Conservation (phyloP, 225 moss, liverwort and hornwort species). For the Pseudisothecium myosuroides region DNA sequence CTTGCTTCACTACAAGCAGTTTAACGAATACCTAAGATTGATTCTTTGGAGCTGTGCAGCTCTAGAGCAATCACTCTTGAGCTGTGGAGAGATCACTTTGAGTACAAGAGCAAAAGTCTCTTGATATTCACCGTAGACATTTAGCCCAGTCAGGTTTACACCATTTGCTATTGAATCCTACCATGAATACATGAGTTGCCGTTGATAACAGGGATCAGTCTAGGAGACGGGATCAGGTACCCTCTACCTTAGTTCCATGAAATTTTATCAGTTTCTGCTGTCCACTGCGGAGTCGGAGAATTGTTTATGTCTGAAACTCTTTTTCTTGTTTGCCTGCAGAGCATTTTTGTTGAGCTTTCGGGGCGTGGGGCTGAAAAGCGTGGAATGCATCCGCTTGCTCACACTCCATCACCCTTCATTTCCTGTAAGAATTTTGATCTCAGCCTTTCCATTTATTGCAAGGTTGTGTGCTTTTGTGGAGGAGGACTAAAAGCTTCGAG, state of each 20-base stretch:
- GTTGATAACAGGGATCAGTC: neutral
- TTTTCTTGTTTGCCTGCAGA: slow-evolving; percentile 29
- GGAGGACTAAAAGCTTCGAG: neutral
- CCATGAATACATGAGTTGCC: neutral
- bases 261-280: neutral
- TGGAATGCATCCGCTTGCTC: slow-evolving; percentile 85
- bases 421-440: slow-evolving; percentile 48
- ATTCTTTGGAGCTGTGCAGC: neutral
- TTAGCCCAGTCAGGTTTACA: neutral
- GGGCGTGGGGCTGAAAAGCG: slow-evolving; percentile 89
- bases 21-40: neutral
- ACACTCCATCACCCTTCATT: slow-evolving; percentile 89
- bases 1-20: neutral
- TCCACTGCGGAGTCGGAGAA: neutral
- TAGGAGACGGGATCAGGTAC: neutral
- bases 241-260: neutral
- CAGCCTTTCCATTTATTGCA: neutral
- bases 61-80: neutral
- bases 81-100: neutral
- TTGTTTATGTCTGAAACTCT: neutral
- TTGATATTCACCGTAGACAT: neutral
- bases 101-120: neutral
- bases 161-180: neutral
- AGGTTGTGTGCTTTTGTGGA: neutral
- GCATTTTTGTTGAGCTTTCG: slow-evolving; percentile 65